A percentile compares a stretch with the other conserved stretches of the same genome.
phyloP scores from a whole-genome alignment of 176 grass and related monocot genomes.

The Thinopyrum elongatum region DNA sequence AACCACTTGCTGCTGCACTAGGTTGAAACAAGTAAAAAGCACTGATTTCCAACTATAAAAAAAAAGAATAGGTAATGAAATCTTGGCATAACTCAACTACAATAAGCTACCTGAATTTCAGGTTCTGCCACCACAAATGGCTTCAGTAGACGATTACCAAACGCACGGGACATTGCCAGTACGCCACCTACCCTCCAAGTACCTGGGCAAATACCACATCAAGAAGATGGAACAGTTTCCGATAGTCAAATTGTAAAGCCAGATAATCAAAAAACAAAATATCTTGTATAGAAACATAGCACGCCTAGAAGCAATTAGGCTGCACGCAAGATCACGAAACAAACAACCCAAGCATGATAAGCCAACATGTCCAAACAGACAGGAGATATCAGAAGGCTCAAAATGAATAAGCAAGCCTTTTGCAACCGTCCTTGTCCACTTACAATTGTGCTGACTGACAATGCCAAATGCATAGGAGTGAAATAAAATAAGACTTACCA shows the following conservation, averaged over 20 bases:
- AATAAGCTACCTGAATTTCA: constrained; percentile 74
- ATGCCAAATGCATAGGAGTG: background rate
- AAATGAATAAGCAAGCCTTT: constrained; percentile 18
- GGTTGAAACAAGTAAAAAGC: background rate
- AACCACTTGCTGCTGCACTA: background rate
- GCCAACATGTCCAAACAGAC: background rate
- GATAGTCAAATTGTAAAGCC: background rate
- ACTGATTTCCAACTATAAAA: background rate
- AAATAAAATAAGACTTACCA: constrained; percentile 56
- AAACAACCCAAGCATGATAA: background rate
- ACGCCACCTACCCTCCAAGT: constrained; percentile 93
- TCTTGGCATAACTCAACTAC: constrained; percentile 21
- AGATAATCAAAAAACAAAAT: constrained; percentile 32
- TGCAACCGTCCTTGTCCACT: background rate
- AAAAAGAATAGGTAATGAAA: background rate
- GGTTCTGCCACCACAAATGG: constrained; percentile 82
- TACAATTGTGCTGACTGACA: constrained; percentile 1
- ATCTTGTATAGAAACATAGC: background rate
- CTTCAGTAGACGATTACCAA: constrained; percentile 88
- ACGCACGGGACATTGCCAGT: constrained; percentile 93
- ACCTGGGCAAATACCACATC: constrained; percentile 46
- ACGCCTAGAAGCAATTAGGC: background rate
- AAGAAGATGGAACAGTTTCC: constrained; percentile 19
- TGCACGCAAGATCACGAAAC: background rate
- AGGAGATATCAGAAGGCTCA: constrained; percentile 16